phyloP scores from a whole-genome alignment of 805 yeast species.

The Teunomyces cretensis region DNA sequence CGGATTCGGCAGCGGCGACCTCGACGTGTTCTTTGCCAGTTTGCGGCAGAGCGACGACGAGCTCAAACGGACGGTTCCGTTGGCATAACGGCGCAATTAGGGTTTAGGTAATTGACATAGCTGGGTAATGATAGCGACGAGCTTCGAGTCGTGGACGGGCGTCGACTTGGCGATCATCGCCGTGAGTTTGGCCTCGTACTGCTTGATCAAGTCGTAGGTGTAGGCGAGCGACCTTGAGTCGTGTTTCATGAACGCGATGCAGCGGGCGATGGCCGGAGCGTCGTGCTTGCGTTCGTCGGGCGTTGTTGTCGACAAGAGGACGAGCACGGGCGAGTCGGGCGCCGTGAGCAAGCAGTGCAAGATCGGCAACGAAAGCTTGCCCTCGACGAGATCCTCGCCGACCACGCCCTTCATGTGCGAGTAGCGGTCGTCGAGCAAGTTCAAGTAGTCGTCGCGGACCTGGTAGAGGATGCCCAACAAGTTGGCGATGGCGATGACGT shows the following conservation, averaged over 20 bases:
- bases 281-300: background rate
- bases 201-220: slow-evolving; percentile 21
- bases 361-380: slow-evolving; percentile 84
- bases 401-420: slow-evolving; percentile 69
- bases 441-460: slow-evolving; percentile 79
- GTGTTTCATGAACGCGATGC: slow-evolving; percentile 20
- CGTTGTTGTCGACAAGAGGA: background rate
- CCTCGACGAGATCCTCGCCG: slow-evolving; percentile 83
- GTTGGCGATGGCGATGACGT: slow-evolving; percentile 63
- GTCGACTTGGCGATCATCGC: slow-evolving; percentile 8
- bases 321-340: slow-evolving; percentile 22
- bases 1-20: slow-evolving; percentile 11
- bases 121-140: background rate
- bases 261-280: background rate
- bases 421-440: slow-evolving; percentile 52
- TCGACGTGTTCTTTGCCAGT: slow-evolving; percentile 24
- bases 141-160: background rate
- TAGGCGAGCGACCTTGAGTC: slow-evolving; percentile 25
- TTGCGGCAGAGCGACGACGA: slow-evolving; percentile 11
- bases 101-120: slow-evolving; percentile 4
- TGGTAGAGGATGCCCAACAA: slow-evolving; percentile 82
- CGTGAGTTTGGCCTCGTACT: slow-evolving; percentile 19
- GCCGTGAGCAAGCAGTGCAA: slow-evolving; percentile 47
- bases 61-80: slow-evolving; percentile 5
- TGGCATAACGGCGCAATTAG: slow-evolving; percentile 4